A percentile compares a stretch with the other conserved stretches of the same genome.
phyloP scores from a whole-genome alignment of 1,284 basidiomycete genomes.

The Golubevia sp. region DNA sequence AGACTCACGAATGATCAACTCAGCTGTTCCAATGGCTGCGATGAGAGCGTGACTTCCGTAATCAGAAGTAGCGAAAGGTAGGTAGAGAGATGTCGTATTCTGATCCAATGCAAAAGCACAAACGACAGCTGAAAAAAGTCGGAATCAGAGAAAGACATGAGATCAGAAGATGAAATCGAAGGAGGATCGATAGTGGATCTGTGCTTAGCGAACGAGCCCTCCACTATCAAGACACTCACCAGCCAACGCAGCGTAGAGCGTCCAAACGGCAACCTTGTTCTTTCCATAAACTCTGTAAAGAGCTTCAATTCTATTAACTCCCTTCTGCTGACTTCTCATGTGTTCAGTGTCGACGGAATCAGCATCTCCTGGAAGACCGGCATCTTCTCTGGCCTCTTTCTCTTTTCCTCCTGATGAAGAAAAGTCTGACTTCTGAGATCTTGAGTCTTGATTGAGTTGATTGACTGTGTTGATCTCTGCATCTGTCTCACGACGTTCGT shows the following conservation, averaged over 20 bases:
- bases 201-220: too few relatives aligned
- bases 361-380: conserved; percentile 4
- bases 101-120: background rate
- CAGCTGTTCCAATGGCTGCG: conserved; percentile 17
- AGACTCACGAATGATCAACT: conserved; percentile 10
- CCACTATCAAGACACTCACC: conserved; percentile 11
- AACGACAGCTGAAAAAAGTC: background rate
- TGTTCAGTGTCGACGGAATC: background rate
- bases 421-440: too few relatives aligned
- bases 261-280: conserved; percentile 8
- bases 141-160: background rate
- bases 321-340: conserved; percentile 8
- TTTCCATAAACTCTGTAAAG: conserved; percentile 17
- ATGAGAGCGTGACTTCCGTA: conserved; percentile 28
- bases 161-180: conserved; percentile 5
- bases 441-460: too few relatives aligned
- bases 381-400: too few relatives aligned
- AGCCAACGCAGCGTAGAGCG: conserved; percentile 12
- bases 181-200: background rate
- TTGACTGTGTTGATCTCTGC: too few relatives aligned
- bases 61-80: conserved; percentile 18
- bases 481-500: too few relatives aligned
- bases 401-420: too few relatives aligned
- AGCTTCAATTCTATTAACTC: conserved; percentile 17
- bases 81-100: conserved; percentile 61